Percentiles rank a stretch among this genome's conserved stretches.
Conservation (phyloP, 164 flowering plant genomes). For the Aristolochia contorta region DNA sequence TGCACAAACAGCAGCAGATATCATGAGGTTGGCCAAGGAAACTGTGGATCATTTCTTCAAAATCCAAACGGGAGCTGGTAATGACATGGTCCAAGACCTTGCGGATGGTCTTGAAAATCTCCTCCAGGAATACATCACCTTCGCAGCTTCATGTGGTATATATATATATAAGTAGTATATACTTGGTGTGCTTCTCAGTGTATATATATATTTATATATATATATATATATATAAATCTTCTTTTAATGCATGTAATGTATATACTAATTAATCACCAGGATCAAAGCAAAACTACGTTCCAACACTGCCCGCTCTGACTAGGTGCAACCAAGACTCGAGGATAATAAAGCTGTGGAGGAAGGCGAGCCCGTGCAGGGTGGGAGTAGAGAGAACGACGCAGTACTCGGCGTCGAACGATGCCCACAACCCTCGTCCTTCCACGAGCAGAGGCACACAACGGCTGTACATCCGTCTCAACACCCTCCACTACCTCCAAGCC, state of each 20-base stretch:
- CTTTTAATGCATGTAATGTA: too few relatives aligned
- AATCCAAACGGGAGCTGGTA: constrained; percentile 36
- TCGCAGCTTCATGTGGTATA: constrained; percentile 82
- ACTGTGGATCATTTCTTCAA: constrained; percentile 64
- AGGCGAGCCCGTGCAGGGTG: constrained; percentile 48
- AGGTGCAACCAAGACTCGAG: constrained; percentile 78
- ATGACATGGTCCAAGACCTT: constrained; percentile 54
- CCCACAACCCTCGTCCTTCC: constrained; percentile 66
- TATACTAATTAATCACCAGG: constrained; percentile 19
- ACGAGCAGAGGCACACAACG: constrained; percentile 96
- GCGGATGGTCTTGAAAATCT: constrained; percentile 55
- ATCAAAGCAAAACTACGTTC: constrained; percentile 71
- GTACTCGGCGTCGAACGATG: constrained; percentile 18
- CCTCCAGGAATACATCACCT: constrained; percentile 56
- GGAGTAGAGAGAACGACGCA: constrained; percentile 18
- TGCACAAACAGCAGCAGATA: constrained; percentile 73
- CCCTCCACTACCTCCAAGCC: constrained; percentile 61
- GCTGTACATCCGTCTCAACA: constrained; percentile 88
- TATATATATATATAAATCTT: too few relatives aligned
- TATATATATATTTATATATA: too few relatives aligned
- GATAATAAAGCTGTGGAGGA: constrained; percentile 50
- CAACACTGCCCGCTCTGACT: constrained; percentile 76
- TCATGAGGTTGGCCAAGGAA: constrained; percentile 50
- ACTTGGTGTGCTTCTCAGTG: too few relatives aligned
- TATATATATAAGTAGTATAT: too few relatives aligned